Percentiles rank a stretch among this genome's conserved stretches.
Evolutionary conservation across 768 basidiomycete species (phyloP).

Genomic region (Lepiota subincarnata): DNA sequence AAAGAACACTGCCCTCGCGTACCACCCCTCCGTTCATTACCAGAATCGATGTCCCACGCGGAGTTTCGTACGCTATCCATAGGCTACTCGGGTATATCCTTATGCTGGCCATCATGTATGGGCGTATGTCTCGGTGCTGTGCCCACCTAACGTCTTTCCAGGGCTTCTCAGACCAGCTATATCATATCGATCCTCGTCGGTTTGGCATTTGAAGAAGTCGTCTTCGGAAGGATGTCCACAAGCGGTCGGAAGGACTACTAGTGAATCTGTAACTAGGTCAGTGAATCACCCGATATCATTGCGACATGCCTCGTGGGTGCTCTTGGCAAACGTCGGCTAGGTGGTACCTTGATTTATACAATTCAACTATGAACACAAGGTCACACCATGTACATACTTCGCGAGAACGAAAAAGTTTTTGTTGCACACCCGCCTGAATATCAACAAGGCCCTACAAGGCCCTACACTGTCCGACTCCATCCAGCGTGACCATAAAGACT

Average conservation of each 20-base stretch:
- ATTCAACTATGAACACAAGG: background rate
- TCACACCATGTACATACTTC: background rate
- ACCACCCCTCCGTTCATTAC: constrained; percentile 60
- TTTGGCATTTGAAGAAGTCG: constrained; percentile 66
- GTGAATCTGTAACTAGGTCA: constrained; percentile 13
- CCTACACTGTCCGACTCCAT: background rate
- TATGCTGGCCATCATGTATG: constrained; percentile 83
- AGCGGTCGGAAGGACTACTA: constrained; percentile 12
- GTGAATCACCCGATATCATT: background rate
- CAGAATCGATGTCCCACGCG: constrained; percentile 67
- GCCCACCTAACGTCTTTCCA: constrained; percentile 24
- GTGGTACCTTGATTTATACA: constrained; percentile 1
- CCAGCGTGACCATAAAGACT: background rate
- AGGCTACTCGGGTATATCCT: constrained; percentile 60
- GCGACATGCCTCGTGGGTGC: background rate
- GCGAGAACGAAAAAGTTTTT: constrained; percentile 9
- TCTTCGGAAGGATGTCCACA: constrained; percentile 54
- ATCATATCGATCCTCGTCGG: constrained; percentile 71
- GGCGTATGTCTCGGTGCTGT: constrained; percentile 1
- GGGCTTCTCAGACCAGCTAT: constrained; percentile 82
- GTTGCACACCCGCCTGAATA: background rate
- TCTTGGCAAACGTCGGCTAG: background rate
- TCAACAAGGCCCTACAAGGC: too few relatives aligned
- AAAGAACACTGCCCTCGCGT: constrained; percentile 21
- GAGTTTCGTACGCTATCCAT: constrained; percentile 60